Conservation (phyloP, 2,329 filamentous ascomycete species). For the Pestalotiopsis sp. region DNA sequence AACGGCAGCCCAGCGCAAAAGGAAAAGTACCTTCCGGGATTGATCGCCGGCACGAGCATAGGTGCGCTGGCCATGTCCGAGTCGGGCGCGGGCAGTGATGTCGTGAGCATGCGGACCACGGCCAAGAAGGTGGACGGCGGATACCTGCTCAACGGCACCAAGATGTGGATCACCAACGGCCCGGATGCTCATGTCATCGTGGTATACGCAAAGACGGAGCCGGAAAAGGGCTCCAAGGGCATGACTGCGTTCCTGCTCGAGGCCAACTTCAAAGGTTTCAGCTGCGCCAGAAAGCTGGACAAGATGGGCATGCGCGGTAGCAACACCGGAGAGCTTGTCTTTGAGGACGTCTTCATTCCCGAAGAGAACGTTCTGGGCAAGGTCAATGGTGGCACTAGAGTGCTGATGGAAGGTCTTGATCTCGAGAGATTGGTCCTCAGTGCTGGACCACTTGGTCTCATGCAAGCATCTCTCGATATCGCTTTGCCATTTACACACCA, state of each 20-base stretch:
- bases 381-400: conserved; percentile 80
- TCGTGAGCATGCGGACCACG: conserved; percentile 91
- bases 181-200: conserved; percentile 91
- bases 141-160: conserved; percentile 83
- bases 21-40: conserved; percentile 73
- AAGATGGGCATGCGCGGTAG: conserved; percentile 98
- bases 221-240: conserved; percentile 79
- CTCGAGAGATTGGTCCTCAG: conserved; percentile 90
- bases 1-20: conserved; percentile 85
- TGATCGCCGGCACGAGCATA: conserved; percentile 80
- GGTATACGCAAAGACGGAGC: conserved; percentile 95
- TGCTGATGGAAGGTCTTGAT: conserved; percentile 95
- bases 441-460: conserved; percentile 88
- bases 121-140: conserved; percentile 83
- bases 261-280: conserved; percentile 73
- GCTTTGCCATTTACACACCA: conserved; percentile 85
- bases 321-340: conserved; percentile 92
- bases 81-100: conserved; percentile 86
- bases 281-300: conserved; percentile 87
- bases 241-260: conserved; percentile 95
- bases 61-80: conserved; percentile 96
- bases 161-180: conserved; percentile 99
- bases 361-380: conserved; percentile 77
- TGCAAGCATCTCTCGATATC: conserved; percentile 89
- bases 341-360: conserved; percentile 90